These are phyloP conservation scores for Kitagawia praeruptora DNA, from an alignment of 129 eudicot species.

Conservation along the genomic window DNA sequence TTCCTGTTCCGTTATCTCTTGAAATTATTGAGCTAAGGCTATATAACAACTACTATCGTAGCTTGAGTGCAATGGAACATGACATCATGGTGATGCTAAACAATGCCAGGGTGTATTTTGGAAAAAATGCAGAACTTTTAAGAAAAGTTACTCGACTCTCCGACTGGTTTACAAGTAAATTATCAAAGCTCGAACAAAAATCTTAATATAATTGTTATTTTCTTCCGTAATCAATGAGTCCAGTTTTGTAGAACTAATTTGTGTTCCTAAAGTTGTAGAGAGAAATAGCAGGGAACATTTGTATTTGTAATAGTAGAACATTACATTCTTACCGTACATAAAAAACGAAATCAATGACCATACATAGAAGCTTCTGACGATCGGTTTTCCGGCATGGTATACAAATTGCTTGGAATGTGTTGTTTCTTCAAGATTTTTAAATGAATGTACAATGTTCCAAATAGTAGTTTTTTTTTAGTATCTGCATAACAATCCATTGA, in stretches of 20 bases:
- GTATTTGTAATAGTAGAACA: not conserved
- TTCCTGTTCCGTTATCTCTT: slow-evolving; percentile 76
- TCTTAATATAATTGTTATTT: not conserved
- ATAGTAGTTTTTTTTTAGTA: not conserved
- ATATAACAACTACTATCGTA: slow-evolving; percentile 55
- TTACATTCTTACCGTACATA: slow-evolving; percentile 1
- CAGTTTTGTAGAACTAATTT: slow-evolving; percentile 4
- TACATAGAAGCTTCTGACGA: not conserved
- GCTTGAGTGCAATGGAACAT: slow-evolving; percentile 46
- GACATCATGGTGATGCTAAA: slow-evolving; percentile 61
- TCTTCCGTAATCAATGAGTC: not conserved
- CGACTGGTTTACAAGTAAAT: slow-evolving; percentile 25
- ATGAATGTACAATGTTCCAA: not conserved
- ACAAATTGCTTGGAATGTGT: not conserved
- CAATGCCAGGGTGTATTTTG: slow-evolving; percentile 34
- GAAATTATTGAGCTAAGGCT: slow-evolving; percentile 52
- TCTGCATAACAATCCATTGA: not conserved
- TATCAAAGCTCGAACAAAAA: slow-evolving; percentile 12
- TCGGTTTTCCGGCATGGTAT: not conserved
- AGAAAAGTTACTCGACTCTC: slow-evolving; percentile 39
- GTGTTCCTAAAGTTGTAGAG: not conserved
- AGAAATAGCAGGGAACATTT: not conserved
- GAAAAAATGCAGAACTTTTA: slow-evolving; percentile 29
- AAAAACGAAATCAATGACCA: not conserved
- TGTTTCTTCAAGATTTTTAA: not conserved